Evolutionary conservation across 164 flowering plant species (phyloP).

Genomic region (Chimonanthus praecox): DNA sequence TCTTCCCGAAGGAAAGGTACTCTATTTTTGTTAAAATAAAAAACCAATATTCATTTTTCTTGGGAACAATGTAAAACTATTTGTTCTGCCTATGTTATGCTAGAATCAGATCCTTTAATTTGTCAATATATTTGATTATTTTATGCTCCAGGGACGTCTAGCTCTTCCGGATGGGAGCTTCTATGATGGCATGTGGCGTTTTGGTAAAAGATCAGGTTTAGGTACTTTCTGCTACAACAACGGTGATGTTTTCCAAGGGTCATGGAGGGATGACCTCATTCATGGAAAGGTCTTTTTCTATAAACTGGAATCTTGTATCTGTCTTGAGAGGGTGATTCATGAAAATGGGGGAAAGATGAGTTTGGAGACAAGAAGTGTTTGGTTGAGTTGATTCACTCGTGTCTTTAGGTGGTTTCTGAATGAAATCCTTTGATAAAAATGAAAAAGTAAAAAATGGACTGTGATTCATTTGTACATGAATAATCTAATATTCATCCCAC

Average conservation of each 20-base stretch:
- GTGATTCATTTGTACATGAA: no score
- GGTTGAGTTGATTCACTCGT: neutral
- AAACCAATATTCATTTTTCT: neutral
- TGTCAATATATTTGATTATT: slow-evolving; percentile 3
- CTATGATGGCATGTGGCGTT: slow-evolving; percentile 91
- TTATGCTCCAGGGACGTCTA: slow-evolving; percentile 58
- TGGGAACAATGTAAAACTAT: no score
- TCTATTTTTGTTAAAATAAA: no score
- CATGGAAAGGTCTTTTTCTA: slow-evolving; percentile 72
- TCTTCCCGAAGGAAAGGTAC: slow-evolving; percentile 97
- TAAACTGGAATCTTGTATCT: neutral
- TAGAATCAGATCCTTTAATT: neutral
- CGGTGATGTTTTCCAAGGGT: slow-evolving; percentile 92
- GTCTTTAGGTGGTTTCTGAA: no score
- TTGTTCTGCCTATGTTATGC: neutral
- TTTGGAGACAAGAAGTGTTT: neutral
- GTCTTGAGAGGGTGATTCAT: neutral
- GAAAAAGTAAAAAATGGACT: no score
- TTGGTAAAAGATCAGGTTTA: slow-evolving; percentile 78
- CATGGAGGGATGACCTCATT: slow-evolving; percentile 96
- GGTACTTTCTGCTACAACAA: slow-evolving; percentile 80
- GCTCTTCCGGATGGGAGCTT: slow-evolving; percentile 68
- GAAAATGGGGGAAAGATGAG: neutral
- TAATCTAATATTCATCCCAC: no score
- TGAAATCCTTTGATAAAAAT: no score